A percentile compares a stretch with the other conserved stretches of the same genome.
Conservation (phyloP, 2,329 filamentous ascomycete genomes). For the Chalara sp. region DNA sequence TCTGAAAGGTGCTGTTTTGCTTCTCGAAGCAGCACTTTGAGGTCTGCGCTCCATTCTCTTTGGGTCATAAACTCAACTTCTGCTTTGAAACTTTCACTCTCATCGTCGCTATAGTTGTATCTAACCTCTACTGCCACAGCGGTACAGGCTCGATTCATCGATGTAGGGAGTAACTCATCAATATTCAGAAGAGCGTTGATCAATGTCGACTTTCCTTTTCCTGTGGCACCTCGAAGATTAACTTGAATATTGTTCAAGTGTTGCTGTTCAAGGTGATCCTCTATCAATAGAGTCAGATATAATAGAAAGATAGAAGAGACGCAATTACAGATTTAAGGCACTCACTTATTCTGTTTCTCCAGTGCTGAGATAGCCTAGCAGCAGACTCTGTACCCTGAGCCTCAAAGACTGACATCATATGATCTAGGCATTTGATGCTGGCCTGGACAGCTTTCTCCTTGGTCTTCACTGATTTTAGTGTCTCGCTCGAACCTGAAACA, state of each 20-base stretch:
- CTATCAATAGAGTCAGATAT: conserved; percentile 3
- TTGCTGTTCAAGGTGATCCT: conserved; percentile 3
- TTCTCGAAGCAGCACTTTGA: conserved; percentile 11
- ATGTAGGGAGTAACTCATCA: conserved; percentile 8
- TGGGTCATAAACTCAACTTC: conserved; percentile 5
- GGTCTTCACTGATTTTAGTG: neutral
- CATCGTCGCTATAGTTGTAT: conserved; percentile 8
- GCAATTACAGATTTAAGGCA: neutral
- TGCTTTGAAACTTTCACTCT: conserved; percentile 1
- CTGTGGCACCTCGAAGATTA: conserved; percentile 48
- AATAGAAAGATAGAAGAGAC: neutral
- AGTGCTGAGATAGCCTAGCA: neutral
- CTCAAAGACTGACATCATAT: neutral
- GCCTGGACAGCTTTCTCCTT: neutral
- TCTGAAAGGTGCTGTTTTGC: neutral
- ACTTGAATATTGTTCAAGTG: conserved; percentile 7
- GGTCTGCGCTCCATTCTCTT: conserved; percentile 12
- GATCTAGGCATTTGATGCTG: neutral
- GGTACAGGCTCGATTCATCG: conserved; percentile 11
- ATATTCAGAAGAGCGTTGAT: conserved; percentile 44
- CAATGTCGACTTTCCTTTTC: conserved; percentile 57
- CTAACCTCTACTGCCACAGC: conserved; percentile 13
- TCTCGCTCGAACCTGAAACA: neutral
- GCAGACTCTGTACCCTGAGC: neutral
- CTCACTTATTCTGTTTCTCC: neutral